phyloP scores from a whole-genome alignment of 2,329 filamentous ascomycete species.

The Aspergillus terreus region DNA sequence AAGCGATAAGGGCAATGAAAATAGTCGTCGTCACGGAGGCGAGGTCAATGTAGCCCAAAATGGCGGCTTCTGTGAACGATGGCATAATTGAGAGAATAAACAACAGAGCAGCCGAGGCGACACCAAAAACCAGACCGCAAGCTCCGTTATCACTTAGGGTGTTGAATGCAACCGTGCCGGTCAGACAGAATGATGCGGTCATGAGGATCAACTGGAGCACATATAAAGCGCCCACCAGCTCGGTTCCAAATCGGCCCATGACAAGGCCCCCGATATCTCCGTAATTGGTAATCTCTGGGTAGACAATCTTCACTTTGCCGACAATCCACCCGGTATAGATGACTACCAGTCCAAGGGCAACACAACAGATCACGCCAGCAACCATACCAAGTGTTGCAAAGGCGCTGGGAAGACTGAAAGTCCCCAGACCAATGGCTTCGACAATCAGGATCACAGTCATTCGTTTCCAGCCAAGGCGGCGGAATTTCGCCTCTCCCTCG shows the following conservation, averaged over 20 bases:
- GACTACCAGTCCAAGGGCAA: slow-evolving; percentile 36
- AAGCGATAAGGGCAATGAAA: slow-evolving; percentile 29
- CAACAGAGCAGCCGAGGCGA: slow-evolving; percentile 37
- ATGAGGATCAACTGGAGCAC: slow-evolving; percentile 41
- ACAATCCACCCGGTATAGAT: slow-evolving; percentile 42
- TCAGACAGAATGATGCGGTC: slow-evolving; percentile 43
- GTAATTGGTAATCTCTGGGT: slow-evolving; percentile 40
- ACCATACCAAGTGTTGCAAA: slow-evolving; percentile 45
- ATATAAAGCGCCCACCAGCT: slow-evolving; percentile 38
- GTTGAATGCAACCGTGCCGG: slow-evolving; percentile 45
- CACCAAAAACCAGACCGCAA: slow-evolving; percentile 36
- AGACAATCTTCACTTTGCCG: slow-evolving; percentile 33
- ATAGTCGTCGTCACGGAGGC: slow-evolving; percentile 29
- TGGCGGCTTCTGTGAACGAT: slow-evolving; percentile 30
- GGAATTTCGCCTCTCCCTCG: slow-evolving; percentile 11
- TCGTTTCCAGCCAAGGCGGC: slow-evolving; percentile 46
- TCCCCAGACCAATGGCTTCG: slow-evolving; percentile 48
- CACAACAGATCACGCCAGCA: slow-evolving; percentile 39
- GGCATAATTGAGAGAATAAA: slow-evolving; percentile 29
- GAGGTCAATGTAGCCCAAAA: slow-evolving; percentile 32
- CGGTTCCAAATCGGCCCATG: slow-evolving; percentile 38
- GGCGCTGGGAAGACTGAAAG: slow-evolving; percentile 41
- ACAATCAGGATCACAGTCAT: slow-evolving; percentile 48
- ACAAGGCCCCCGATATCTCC: slow-evolving; percentile 42
- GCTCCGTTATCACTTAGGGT: slow-evolving; percentile 35